Evolutionary conservation across 2,329 filamentous ascomycete genomes (phyloP).

Genomic region (Colletotrichum theobromicola): DNA sequence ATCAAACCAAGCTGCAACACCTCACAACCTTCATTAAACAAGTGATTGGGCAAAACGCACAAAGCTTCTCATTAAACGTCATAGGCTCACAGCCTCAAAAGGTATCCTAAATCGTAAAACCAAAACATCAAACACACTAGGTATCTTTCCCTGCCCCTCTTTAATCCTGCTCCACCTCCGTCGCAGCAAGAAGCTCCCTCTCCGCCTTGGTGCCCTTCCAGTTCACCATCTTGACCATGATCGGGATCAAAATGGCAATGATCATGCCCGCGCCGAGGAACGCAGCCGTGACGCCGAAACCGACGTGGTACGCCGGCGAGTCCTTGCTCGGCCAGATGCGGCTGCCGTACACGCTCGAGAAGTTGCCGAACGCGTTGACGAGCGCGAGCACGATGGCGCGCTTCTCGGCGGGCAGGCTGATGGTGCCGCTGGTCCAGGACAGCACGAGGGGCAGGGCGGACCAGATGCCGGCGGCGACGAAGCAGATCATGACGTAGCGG

Average conservation of each 20-base stretch:
- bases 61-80: not conserved
- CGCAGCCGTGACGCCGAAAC: conserved; percentile 32
- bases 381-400: conserved; percentile 34
- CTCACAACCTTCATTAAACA: not conserved
- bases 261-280: conserved; percentile 30
- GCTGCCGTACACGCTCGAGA: conserved; percentile 35
- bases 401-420: conserved; percentile 33
- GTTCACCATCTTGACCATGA: conserved; percentile 21
- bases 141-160: not conserved
- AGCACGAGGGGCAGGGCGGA: conserved; percentile 30
- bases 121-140: not conserved
- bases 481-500: conserved; percentile 34
- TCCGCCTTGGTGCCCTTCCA: conserved; percentile 22
- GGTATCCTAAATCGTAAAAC: not conserved
- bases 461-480: conserved; percentile 29
- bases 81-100: not conserved
- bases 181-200: conserved; percentile 11
- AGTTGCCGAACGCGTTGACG: conserved; percentile 36
- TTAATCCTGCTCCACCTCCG: not conserved
- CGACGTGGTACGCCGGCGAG: conserved; percentile 28
- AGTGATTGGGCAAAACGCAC: not conserved
- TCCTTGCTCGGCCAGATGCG: conserved; percentile 32
- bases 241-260: conserved; percentile 26
- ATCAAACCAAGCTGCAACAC: not conserved
- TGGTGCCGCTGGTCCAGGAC: conserved; percentile 31